Percentiles rank a stretch among this genome's conserved stretches.
phyloP scores from a whole-genome alignment of 495 filamentous ascomycete genomes.

The Elasticomyces elasticus region DNA sequence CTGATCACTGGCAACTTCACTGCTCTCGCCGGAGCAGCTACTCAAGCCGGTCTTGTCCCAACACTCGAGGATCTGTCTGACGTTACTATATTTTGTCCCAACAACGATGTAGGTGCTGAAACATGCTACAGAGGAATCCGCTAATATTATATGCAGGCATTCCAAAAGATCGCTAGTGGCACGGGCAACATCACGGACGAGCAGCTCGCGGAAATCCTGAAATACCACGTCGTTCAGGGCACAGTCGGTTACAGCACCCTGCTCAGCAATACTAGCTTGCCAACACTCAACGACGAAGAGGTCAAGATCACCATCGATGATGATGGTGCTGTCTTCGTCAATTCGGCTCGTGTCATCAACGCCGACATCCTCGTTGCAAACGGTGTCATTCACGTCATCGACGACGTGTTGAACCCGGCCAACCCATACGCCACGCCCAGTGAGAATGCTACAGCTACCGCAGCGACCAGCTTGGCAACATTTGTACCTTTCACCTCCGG shows the following conservation, averaged over 20 bases:
- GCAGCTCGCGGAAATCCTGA: slow-evolving; percentile 9
- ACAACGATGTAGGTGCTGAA: no score
- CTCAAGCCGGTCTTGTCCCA: neutral
- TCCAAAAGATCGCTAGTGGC: neutral
- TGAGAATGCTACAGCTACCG: neutral
- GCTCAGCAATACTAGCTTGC: slow-evolving; percentile 6
- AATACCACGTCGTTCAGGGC: slow-evolving; percentile 16
- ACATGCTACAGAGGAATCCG: no score
- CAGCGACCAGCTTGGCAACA: neutral
- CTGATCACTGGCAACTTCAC: slow-evolving; percentile 17
- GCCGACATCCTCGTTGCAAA: slow-evolving; percentile 19
- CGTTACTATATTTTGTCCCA: slow-evolving; percentile 15
- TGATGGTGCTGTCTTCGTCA: slow-evolving; percentile 12
- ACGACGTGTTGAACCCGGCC: slow-evolving; percentile 4
- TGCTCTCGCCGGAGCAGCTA: slow-evolving; percentile 17
- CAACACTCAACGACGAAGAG: slow-evolving; percentile 6
- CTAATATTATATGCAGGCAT: no score
- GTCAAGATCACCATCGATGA: slow-evolving; percentile 12
- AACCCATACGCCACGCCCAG: no score
- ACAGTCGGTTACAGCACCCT: slow-evolving; percentile 5
- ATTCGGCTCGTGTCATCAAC: slow-evolving; percentile 17
- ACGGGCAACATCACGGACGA: slow-evolving; percentile 1
- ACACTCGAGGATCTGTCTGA: slow-evolving; percentile 4
- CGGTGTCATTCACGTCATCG: slow-evolving; percentile 22
- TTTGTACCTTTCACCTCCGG: slow-evolving; percentile 7